These are phyloP conservation scores for Striga hermonthica DNA, from an alignment of 305 asterid species.

Conservation along the genomic window DNA sequence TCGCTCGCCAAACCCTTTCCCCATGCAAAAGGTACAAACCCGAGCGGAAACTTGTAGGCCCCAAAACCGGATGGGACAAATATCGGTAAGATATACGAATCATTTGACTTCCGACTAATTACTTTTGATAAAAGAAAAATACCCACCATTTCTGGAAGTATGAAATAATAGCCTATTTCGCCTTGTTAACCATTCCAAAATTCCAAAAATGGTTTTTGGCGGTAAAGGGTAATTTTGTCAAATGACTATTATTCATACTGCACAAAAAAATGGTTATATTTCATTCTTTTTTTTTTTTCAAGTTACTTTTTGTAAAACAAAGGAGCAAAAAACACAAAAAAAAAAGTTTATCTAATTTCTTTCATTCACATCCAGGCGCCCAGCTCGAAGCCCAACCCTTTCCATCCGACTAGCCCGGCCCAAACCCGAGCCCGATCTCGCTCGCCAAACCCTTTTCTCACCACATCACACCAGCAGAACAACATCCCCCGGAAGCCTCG, in stretches of 20 bases:
- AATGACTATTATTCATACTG: no score
- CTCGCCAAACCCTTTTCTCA: not conserved
- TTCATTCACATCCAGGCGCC: slow-evolving; percentile 8
- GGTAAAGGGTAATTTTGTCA: not conserved
- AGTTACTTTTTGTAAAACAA: no score
- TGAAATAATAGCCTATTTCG: not conserved
- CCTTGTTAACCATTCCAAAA: not conserved
- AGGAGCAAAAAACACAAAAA: not conserved
- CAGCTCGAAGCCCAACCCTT: not conserved
- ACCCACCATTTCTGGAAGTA: not conserved
- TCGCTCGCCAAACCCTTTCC: not conserved
- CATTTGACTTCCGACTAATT: not conserved
- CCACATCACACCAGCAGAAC: not conserved
- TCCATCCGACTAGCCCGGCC: not conserved
- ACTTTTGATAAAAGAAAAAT: not conserved
- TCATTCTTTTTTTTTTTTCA: no score
- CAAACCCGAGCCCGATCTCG: not conserved
- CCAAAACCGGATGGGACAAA: slow-evolving; percentile 5
- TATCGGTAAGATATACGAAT: slow-evolving; percentile 17
- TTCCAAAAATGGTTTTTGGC: not conserved
- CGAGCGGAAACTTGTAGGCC: not conserved
- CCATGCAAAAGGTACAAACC: slow-evolving; percentile 19
- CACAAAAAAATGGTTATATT: no score
- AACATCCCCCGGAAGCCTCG: slow-evolving; percentile 9
- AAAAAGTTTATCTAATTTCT: not conserved